Base-by-base conservation (phyloP, 345 rosid genomes). In the Geranium brycei region DNA sequence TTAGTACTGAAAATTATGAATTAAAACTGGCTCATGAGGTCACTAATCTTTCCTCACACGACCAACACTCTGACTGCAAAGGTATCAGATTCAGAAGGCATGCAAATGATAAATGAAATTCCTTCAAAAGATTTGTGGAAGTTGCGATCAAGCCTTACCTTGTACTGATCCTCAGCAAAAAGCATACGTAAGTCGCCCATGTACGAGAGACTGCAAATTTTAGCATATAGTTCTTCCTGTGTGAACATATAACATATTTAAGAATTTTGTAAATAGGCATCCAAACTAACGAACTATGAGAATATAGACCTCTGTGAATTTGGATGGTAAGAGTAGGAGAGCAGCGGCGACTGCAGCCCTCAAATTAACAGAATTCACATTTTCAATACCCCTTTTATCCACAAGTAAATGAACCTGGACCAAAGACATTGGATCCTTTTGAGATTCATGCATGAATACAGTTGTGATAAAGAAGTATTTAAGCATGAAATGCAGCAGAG, bases 161-260 rank as follows among this genome's bases (percentile, higher is more conserved):
- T 91, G 62, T 84, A 80, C 68, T 75, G 76, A 62, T 91, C 96
- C 77, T 91, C 98, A 19, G 96, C 95, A 69, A 91, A 87, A 77
- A 87, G 78, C 95, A 87, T 89, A 8, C 96, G 89, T 77, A 91
- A 66, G 72, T 91, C 98, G 13, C 96, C 96, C 81, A 76, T 82
- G 63, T 93, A 93, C 59, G 99, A 93, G 59, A 89, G 91, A 72
- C 95, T 82, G 76, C 97, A 93, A 71, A 90, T 77, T 79, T 83
- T 90, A 69, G 83, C 81, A 74, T 81, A 90, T 11, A 93, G 77
- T 73, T 86, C 95, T 79, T 86, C 91, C 96, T 93, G 87, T 62
- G 60, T 63, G 64, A 73, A 51, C 65, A 73, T 61, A 28, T 12
- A 58, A 31, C 56, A 18, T 61, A 65, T 56, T 55, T 71, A 41